Conservation (phyloP, 169 alveolate genomes). For the Plasmodium vinckei region DNA sequence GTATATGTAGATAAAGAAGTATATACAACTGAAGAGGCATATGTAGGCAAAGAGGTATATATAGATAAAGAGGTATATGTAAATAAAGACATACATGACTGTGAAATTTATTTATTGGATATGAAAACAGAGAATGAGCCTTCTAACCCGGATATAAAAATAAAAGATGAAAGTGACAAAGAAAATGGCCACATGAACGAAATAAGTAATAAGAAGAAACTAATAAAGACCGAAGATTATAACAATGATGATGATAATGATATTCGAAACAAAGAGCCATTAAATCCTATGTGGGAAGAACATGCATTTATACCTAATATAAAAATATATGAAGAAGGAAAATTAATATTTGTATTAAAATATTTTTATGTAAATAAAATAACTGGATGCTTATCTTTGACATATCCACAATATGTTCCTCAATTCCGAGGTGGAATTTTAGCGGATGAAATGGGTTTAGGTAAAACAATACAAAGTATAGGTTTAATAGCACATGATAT, state of each 20-base stretch:
- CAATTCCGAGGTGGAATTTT: constrained; percentile 64
- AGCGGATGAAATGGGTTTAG: constrained; percentile 99
- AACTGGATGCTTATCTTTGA: constrained; percentile 61
- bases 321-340: constrained; percentile 44
- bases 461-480: constrained; percentile 97
- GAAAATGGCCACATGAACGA: not conserved
- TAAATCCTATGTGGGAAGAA: constrained; percentile 69
- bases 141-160: not conserved
- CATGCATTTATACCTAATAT: constrained; percentile 70
- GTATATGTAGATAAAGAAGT: not conserved
- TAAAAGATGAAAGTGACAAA: not conserved
- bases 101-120: not conserved
- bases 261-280: constrained; percentile 37
- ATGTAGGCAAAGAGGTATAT: not conserved
- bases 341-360: constrained; percentile 40
- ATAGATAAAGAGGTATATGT: no score
- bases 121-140: not conserved
- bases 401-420: constrained; percentile 68
- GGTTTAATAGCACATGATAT: constrained; percentile 89
- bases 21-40: not conserved
- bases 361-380: constrained; percentile 63
- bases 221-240: not conserved
- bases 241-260: not conserved
- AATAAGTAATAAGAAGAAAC: not conserved
- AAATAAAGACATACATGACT: not conserved